Base-by-base conservation (phyloP, 2,329 filamentous ascomycete genomes). In the Epichloe gansuensis region DNA sequence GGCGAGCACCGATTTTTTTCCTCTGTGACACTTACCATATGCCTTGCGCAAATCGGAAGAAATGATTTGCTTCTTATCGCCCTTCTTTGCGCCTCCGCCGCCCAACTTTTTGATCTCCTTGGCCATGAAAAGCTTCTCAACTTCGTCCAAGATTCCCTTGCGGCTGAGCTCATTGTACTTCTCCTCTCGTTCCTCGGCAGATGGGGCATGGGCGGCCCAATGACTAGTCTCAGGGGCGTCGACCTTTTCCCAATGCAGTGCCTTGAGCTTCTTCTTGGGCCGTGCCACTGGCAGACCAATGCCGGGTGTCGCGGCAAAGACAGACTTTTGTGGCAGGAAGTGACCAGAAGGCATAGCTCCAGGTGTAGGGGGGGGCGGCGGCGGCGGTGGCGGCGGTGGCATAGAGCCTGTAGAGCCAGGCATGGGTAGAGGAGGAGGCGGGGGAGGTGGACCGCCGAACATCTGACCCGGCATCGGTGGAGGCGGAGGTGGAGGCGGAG, bases 211-310 rank as follows among this genome's bases (percentile, higher is more conserved):
- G 7, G 81, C 78, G 36, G 89, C 90, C 91, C 91, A 97, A 60
- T 96, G 87, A 51, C 91, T 96, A 49, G 89, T 86, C 65, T 93
- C 82, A 23, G 89, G 87, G 50, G 87, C 80, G 68, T 98, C 93
- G 51, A 98, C 89, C 74, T 97, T 97, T 71, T 98, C 93, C 91
- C 93, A 97, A 72, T 98, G 93, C 59, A 98, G 77, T 54, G 91
- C 91, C 81, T 98, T 98, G 68, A 98, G 88, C 76, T 97, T 98
- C 82, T 95, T 97, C 80, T 96, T 97, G 23, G 93, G 89, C 60
- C 91, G 77, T 50, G 89, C 87, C 55, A 89, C 86, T 38, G 88
- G 84, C 61, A 95, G 71, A 43, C 84, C 81, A 59, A 88, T 74
- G 7, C 80, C 78, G 23, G 69, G 62, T 11, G 81, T 71, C 13